Evolutionary conservation across 306 rosid species (phyloP), one percentile per base, ranked within the genome.

Genomic region (Vachellia pachyceras): DNA sequence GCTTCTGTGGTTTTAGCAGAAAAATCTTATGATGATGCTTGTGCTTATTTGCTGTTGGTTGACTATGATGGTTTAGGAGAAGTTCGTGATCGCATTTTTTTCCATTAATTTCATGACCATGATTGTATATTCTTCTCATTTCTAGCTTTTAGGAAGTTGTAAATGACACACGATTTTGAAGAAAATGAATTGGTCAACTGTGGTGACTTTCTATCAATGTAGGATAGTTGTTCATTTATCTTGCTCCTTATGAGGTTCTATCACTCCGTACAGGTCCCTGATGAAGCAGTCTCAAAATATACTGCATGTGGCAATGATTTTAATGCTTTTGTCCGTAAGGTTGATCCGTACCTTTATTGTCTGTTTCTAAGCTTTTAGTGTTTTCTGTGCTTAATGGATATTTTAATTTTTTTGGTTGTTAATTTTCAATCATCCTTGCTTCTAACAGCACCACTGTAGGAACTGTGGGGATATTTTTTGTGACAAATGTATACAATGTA

Each of bases 381-480:
- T 76, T 80, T 37, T 39, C 7, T 63, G 76, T 79, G 49, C 36
- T 49, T 23, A 41, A 50, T 79, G 79, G 71, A 4, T 64, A 64
- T 41, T 61, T 58, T 5, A 9, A 42, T 63, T 73, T 66, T 47
- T 22, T 58, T 36, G 23, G 44, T 80, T 86, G 72, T 23, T 71
- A 79, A 82, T 60, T 82, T 68, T 79, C 33, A 39, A 55, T 46
- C 73, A 82, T 75, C 85, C 69, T 12, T 69, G 46, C 75, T 80
- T 79, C 73, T 73, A 35, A 86, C 90, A 95, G 99, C 98, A 95
- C 81, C 99, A 95, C 87, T 95, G 99, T 85, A 87, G 99, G 80
- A 95, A 92, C 85, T 95, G 99, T 89, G 99, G 99, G 41, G 99
- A 93, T 77, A 92, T 95, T 81, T 95, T 93, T 89, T 95, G 99